These are phyloP conservation scores for Porphyridium purpureum DNA, from an alignment of 23 red algal species.

Conservation along the genomic window DNA sequence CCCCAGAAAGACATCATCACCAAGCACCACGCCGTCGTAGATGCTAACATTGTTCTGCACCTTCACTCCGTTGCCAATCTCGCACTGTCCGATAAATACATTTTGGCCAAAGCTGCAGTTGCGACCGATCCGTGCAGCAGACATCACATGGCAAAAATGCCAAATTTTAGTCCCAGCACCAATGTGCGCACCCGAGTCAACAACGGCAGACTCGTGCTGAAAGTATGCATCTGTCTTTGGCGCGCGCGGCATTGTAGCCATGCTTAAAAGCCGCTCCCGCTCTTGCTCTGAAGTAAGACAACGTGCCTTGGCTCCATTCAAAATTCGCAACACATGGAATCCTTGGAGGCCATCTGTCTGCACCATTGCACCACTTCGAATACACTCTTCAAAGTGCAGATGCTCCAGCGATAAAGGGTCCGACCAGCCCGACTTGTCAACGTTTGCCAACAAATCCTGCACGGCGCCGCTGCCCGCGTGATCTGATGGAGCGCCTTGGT, in stretches of 20 bases:
- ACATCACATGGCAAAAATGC: slow-evolving; percentile 54
- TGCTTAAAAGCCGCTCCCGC: neutral
- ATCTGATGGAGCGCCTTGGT: neutral
- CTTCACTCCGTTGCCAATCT: slow-evolving; percentile 18
- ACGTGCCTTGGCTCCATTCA: neutral
- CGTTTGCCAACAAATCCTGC: neutral
- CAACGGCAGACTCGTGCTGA: slow-evolving; percentile 27
- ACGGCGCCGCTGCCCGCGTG: slow-evolving; percentile 1
- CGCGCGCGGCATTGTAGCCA: neutral
- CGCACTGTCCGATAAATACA: slow-evolving; percentile 33
- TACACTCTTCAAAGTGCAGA: neutral
- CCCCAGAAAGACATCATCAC: slow-evolving; percentile 52
- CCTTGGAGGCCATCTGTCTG: neutral
- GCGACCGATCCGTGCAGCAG: slow-evolving; percentile 14
- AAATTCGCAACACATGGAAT: neutral
- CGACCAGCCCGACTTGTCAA: neutral
- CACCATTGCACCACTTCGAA: neutral
- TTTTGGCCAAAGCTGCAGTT: slow-evolving; percentile 40
- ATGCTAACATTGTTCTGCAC: slow-evolving; percentile 66
- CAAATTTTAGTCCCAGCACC: slow-evolving; percentile 33
- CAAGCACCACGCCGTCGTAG: slow-evolving; percentile 34
- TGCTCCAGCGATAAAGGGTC: neutral
- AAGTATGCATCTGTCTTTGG: neutral
- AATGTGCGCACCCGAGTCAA: slow-evolving; percentile 24
- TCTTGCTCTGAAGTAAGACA: neutral